Evolutionary conservation across 805 yeast species (phyloP), one percentile per base, ranked within the genome.

Genomic region (Millerago galiae): DNA sequence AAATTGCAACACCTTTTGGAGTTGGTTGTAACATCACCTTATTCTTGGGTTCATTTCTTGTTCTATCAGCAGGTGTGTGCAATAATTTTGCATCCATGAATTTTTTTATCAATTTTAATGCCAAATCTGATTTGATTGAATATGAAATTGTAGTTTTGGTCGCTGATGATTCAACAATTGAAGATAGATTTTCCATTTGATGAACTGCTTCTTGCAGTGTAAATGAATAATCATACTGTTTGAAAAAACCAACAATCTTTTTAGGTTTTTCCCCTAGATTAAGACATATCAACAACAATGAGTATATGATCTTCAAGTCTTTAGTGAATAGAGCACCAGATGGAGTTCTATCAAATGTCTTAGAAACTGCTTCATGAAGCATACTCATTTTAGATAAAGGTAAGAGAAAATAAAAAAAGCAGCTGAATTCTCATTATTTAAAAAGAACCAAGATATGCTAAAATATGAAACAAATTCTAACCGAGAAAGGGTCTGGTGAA

Each of bases 1-100:
- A 60, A 0, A 87, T 55, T 0, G 88, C 80, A 8, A 88, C 78
- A 1, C 97, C 98, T 55, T 91, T 91, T 0, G 97, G 89, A 0
- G 96, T 87, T 4, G 96, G 95, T 56, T 91, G 97, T 25, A 87
- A 56, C 2, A 67, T 46, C 0, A 68, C 64, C 4, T 62, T 65
- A 0, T 54, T 62, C 39, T 71, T 72, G 6, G 80, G 70, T 34
- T 58, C 63, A 12, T 57, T 49, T 34, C 83, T 58, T 0, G 95
- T 87, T 52, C 91, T 66, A 48, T 83, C 89, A 3, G 76, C 74
- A 0, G 95, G 95, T 12, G 77, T 74, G 56, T 88, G 95, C 9
- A 88, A 50, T 2, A 87, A 61, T 48, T 77, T 79, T 0, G 86
- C 82, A 2, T 66, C 65, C 68, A 75, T 78, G 53, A 81, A 83